Base-by-base conservation (phyloP, 2,329 filamentous ascomycete genomes). In the Talaromyces sp. region DNA sequence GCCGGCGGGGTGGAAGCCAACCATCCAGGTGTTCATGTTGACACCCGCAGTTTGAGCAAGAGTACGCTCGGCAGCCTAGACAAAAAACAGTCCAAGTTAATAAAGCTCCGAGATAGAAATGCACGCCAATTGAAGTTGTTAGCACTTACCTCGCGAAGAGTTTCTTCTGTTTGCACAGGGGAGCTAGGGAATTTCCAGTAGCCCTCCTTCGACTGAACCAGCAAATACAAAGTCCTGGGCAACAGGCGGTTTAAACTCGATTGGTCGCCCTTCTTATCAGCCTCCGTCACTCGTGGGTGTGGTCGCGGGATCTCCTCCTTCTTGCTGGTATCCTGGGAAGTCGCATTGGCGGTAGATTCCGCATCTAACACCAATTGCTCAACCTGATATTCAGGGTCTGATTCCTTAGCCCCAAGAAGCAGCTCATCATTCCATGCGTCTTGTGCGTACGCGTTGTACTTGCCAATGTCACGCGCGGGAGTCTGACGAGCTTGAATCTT, bases 21-120 rank as follows among this genome's bases (percentile, higher is more conserved):
- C 89, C 63, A 97, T 85, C 92, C 94, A 99, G 50, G 91, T 97
- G 79, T 97, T 97, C 92, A 99, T 97, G 81, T 99, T 95, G 56
- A 89, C 77, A 53, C 94, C 94, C 9, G 88, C 91, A 3, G 90
- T 80, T 65, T 90, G 82, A 47, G 87, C 80, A 20, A 97, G 80
- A 49, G 91, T 86, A 55, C 91, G 84, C 69, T 91, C 84, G 33
- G 93, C 91, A 40, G 90, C 87, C 94, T 99, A 64, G 57, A 8
- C 22, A 3, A 32, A n/a, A 20, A 10, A 48, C 27, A 39, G 48
- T 1, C 24, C 32, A 16, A 7, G 17, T 59, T 48, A 56, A 42
- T 30, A 52, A 35, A 16, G 30, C 58, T 54, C 51, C 10, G n/a
- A n/a, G n/a, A n/a, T n/a, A n/a, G n/a, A 27, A 9, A 27, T 27